Evolutionary conservation across 208 protist species (phyloP).

Genomic region (Trypanosomatidae sp.): DNA sequence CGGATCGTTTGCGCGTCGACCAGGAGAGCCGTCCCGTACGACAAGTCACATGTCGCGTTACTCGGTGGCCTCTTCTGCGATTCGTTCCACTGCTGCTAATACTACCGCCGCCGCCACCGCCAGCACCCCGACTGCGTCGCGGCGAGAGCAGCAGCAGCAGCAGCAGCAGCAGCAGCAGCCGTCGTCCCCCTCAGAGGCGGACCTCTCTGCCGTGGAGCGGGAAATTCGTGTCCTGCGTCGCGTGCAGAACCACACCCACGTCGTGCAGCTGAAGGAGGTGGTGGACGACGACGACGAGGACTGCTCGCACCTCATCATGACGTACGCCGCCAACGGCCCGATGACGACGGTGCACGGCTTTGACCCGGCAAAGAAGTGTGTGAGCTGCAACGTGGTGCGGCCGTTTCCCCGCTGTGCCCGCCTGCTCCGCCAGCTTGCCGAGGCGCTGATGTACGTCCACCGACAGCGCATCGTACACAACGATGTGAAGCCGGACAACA

Average conservation of each 20-base stretch:
- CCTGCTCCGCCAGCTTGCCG: slow-evolving; percentile 54
- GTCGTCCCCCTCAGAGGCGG: not conserved
- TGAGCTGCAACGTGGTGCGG: slow-evolving; percentile 33
- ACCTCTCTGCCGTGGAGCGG: slow-evolving; percentile 55
- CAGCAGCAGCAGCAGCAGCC: not conserved
- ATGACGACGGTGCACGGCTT: slow-evolving; percentile 34
- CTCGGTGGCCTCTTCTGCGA: too few relatives aligned
- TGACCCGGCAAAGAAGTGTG: slow-evolving; percentile 14
- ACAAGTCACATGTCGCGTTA: too few relatives aligned
- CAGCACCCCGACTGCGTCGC: too few relatives aligned
- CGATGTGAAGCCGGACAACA: slow-evolving; percentile 90
- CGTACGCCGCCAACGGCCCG: slow-evolving; percentile 37
- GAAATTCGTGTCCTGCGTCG: slow-evolving; percentile 96
- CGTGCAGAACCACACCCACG: slow-evolving; percentile 86
- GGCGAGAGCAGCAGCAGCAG: not conserved
- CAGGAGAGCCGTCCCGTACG: too few relatives aligned
- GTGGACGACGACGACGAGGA: slow-evolving; percentile 94
- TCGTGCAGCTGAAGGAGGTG: slow-evolving; percentile 91
- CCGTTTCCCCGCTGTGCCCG: slow-evolving; percentile 31
- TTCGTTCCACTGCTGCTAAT: too few relatives aligned
- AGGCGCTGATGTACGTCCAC: slow-evolving; percentile 75
- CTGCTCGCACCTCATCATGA: slow-evolving; percentile 72
- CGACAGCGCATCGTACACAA: slow-evolving; percentile 74
- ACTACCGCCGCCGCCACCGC: too few relatives aligned
- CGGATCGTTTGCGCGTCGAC: too few relatives aligned